phyloP scores from a whole-genome alignment of 1,284 basidiomycete species.

The Pascua guehoae region DNA sequence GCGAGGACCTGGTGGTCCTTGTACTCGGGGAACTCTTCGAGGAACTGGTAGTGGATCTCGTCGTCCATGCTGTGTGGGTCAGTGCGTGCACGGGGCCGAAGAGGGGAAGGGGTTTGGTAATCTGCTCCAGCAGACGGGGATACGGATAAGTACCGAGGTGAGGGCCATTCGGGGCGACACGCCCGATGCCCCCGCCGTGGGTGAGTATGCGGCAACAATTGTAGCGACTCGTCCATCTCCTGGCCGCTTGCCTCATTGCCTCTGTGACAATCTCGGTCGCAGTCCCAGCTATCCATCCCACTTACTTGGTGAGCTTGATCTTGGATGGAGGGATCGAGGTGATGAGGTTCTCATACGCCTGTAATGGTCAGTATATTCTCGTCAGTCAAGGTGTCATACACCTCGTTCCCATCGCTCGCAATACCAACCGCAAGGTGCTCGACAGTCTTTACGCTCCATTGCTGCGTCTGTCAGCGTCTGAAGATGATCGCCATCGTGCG shows the following conservation, averaged over 20 bases:
- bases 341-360: conserved; percentile 92
- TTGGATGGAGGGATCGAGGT: conserved; percentile 73
- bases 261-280: neutral
- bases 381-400: too few species aligned
- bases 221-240: too few species aligned
- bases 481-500: too few species aligned
- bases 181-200: too few species aligned
- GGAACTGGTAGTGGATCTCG: conserved; percentile 78
- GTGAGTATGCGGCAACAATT: too few species aligned
- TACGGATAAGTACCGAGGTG: too few species aligned
- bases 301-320: conserved; percentile 76
- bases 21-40: conserved; percentile 79
- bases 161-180: too few species aligned
- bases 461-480: neutral
- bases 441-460: conserved; percentile 63
- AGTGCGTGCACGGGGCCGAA: neutral
- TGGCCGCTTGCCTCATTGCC: too few species aligned
- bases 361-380: too few species aligned
- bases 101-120: neutral
- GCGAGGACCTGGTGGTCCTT: conserved; percentile 62
- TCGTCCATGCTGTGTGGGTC: conserved; percentile 70
- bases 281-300: conserved; percentile 6
- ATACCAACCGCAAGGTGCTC: conserved; percentile 80
- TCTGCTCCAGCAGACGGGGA: too few species aligned
- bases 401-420: conserved; percentile 40